Percentiles rank a stretch among this genome's conserved stretches.
Evolutionary conservation across 345 rosid genomes (phyloP).

Genomic region (Euphorbia lathyris): DNA sequence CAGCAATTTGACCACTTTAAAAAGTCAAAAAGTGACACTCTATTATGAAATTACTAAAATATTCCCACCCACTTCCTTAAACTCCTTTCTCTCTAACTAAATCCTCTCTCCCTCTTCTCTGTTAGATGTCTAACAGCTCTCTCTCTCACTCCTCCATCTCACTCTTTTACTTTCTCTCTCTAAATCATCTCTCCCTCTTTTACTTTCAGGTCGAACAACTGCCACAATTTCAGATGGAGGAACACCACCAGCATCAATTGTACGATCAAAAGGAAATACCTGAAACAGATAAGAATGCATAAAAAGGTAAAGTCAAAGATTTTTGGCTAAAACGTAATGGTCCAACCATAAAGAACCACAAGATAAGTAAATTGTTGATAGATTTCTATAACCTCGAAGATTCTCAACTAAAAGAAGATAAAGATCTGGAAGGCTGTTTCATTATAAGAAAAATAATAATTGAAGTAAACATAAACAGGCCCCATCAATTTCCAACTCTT

Average conservation of each 20-base stretch:
- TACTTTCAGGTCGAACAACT: slow-evolving; percentile 57
- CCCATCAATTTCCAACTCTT: slow-evolving; percentile 49
- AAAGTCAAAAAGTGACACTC: too few species aligned
- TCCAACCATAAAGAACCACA: background rate
- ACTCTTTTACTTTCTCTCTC: too few species aligned
- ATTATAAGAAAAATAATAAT: background rate
- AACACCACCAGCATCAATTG: slow-evolving; percentile 43
- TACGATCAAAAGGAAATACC: slow-evolving; percentile 42
- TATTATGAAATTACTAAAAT: too few species aligned
- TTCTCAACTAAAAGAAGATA: background rate
- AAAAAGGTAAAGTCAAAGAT: background rate
- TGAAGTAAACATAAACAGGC: slow-evolving; percentile 29
- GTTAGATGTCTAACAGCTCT: too few species aligned
- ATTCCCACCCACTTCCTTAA: too few species aligned
- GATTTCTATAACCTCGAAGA: background rate
- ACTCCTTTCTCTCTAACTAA: too few species aligned
- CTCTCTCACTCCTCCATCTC: too few species aligned
- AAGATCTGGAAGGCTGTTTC: background rate
- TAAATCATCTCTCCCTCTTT: too few species aligned
- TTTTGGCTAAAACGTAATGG: background rate
- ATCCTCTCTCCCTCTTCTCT: too few species aligned
- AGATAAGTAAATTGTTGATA: background rate
- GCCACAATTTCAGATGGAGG: slow-evolving; percentile 62
- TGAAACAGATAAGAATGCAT: slow-evolving; percentile 28
- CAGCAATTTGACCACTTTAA: too few species aligned